Percentiles rank a stretch among this genome's conserved stretches.
phyloP scores from a whole-genome alignment of 352 stramenopile species.

The Globisporangium alternatum region DNA sequence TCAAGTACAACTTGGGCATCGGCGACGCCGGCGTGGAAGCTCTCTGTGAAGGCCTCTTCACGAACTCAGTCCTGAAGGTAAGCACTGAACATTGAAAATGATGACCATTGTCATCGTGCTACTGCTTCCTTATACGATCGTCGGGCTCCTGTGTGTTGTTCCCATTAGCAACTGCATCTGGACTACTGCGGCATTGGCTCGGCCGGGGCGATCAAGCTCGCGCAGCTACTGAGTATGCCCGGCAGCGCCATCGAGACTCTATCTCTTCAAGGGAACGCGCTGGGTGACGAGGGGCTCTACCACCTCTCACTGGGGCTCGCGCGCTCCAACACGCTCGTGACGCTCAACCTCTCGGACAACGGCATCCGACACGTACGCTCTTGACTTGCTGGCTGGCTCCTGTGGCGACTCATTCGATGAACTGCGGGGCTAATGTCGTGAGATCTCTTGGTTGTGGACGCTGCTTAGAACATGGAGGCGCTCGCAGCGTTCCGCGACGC shows the following conservation, averaged over 20 bases:
- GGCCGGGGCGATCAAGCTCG: conserved; percentile 57
- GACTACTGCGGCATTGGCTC: conserved; percentile 60
- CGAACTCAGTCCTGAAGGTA: conserved; percentile 66
- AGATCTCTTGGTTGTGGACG: neutral
- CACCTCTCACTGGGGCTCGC: conserved; percentile 73
- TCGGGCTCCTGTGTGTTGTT: neutral
- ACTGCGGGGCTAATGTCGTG: neutral
- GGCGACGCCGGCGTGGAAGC: conserved; percentile 45
- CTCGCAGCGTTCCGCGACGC: conserved; percentile 59
- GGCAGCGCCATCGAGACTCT: conserved; percentile 50
- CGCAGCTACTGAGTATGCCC: conserved; percentile 65
- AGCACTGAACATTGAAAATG: neutral
- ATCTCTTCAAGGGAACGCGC: conserved; percentile 58
- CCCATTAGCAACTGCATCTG: conserved; percentile 67
- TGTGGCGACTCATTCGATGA: neutral
- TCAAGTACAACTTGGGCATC: conserved; percentile 71
- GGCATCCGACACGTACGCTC: conserved; percentile 64
- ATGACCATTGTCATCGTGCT: no score
- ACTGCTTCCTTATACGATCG: no score
- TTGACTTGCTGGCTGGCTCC: neutral
- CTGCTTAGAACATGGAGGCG: conserved; percentile 40
- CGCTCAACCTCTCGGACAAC: conserved; percentile 77
- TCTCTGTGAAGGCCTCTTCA: conserved; percentile 70
- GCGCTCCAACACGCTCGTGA: conserved; percentile 48
- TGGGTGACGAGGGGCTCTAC: conserved; percentile 56